These are phyloP conservation scores for Cladosporium sphaerospermum DNA, from an alignment of 2,329 filamentous ascomycete species.

Conservation along the genomic window DNA sequence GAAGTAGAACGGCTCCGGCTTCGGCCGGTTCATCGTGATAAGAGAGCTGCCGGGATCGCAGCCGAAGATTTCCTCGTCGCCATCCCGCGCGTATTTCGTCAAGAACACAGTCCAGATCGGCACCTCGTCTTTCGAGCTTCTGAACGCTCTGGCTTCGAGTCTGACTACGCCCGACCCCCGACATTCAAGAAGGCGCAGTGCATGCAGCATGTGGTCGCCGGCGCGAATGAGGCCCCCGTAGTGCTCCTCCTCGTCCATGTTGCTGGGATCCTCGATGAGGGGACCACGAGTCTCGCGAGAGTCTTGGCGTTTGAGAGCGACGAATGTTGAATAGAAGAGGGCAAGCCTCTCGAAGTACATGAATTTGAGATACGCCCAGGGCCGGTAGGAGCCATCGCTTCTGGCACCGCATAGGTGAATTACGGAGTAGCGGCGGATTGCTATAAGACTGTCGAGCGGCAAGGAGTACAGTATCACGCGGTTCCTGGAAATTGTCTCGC, in stretches of 20 bases:
- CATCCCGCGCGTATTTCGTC: constrained; percentile 37
- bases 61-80: constrained; percentile 38
- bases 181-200: constrained; percentile 50
- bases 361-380: constrained; percentile 53
- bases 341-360: constrained; percentile 53
- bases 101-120: constrained; percentile 58
- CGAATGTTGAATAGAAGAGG: constrained; percentile 50
- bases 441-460: constrained; percentile 43
- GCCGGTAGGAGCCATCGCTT: constrained; percentile 32
- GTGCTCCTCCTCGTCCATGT: constrained; percentile 37
- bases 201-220: constrained; percentile 43
- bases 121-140: constrained; percentile 47
- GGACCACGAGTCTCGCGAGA: constrained; percentile 19
- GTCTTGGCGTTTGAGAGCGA: constrained; percentile 55
- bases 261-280: constrained; percentile 4
- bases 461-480: constrained; percentile 44
- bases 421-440: constrained; percentile 36
- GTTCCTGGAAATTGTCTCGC: constrained; percentile 36
- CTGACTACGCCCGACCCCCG: constrained; percentile 46
- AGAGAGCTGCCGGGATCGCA: constrained; percentile 30
- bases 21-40: constrained; percentile 41
- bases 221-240: constrained; percentile 51
- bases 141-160: constrained; percentile 50
- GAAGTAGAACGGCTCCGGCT: constrained; percentile 40
- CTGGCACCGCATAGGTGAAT: constrained; percentile 33